Conservation (phyloP, 2,329 filamentous ascomycete species). For the Colletotrichum noveboracense region DNA sequence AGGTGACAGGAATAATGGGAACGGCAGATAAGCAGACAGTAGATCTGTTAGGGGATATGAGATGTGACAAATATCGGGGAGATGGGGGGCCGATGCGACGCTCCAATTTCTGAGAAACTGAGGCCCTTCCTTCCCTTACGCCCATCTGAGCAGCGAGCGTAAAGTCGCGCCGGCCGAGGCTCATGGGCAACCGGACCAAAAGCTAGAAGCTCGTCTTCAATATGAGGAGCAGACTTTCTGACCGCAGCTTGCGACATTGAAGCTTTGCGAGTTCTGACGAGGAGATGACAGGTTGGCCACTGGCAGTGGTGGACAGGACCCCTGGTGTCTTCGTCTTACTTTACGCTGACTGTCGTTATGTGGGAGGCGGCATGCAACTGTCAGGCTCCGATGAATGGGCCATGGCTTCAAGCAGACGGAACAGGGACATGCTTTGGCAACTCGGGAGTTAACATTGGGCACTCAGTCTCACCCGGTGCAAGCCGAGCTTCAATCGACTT, state of each 20-base stretch:
- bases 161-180: neutral
- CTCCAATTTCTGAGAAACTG: neutral
- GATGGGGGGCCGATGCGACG: neutral
- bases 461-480: neutral
- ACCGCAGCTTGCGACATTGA: neutral
- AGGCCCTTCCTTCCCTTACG: neutral
- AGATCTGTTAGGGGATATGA: conserved; percentile 9
- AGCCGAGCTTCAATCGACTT: neutral
- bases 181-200: neutral
- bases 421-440: neutral
- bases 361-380: neutral
- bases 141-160: neutral
- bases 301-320: neutral
- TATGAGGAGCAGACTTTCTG: neutral
- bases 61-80: neutral
- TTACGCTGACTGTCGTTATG: neutral
- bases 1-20: neutral
- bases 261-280: neutral
- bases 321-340: neutral
- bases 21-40: conserved; percentile 9
- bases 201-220: neutral
- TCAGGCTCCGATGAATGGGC: neutral
- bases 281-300: neutral
- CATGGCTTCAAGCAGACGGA: conserved; percentile 15
- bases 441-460: neutral